phyloP scores from a whole-genome alignment of 345 rosid species.

The Linum tenue region DNA sequence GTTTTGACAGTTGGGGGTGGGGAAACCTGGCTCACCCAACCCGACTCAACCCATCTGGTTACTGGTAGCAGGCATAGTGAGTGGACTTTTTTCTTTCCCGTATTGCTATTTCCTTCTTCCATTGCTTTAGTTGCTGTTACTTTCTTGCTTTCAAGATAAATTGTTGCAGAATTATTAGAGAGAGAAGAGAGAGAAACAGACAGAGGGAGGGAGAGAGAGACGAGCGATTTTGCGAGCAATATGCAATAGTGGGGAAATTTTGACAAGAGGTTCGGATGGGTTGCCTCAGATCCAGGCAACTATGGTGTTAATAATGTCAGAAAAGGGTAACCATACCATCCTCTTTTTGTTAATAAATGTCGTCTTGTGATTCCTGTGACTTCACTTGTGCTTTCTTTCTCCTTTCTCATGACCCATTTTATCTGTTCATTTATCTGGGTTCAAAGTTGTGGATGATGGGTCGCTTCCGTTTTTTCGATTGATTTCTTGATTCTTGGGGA shows the following conservation, averaged over 20 bases:
- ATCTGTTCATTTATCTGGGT: neutral
- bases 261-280: constrained; percentile 36
- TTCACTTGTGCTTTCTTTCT: constrained; percentile 21
- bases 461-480: neutral
- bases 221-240: neutral
- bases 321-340: constrained; percentile 16
- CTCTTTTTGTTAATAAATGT: constrained; percentile 21
- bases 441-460: neutral
- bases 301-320: constrained; percentile 20
- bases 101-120: neutral
- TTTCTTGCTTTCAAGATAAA: neutral
- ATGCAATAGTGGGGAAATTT: constrained; percentile 1
- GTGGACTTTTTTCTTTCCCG: neutral
- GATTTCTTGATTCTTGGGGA: neutral
- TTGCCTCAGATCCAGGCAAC: constrained; percentile 69
- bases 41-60: neutral
- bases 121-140: neutral
- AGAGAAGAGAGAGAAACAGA: constrained; percentile 15
- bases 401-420: constrained; percentile 1
- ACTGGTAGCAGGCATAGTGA: neutral
- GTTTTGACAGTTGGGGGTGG: too few species aligned
- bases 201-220: constrained; percentile 14
- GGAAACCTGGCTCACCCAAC: neutral
- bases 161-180: constrained; percentile 17
- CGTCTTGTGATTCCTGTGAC: constrained; percentile 45